A percentile compares a stretch with the other conserved stretches of the same genome.
phyloP scores from a whole-genome alignment of 139 green algal species.

The Chlamydomonas incerta region DNA sequence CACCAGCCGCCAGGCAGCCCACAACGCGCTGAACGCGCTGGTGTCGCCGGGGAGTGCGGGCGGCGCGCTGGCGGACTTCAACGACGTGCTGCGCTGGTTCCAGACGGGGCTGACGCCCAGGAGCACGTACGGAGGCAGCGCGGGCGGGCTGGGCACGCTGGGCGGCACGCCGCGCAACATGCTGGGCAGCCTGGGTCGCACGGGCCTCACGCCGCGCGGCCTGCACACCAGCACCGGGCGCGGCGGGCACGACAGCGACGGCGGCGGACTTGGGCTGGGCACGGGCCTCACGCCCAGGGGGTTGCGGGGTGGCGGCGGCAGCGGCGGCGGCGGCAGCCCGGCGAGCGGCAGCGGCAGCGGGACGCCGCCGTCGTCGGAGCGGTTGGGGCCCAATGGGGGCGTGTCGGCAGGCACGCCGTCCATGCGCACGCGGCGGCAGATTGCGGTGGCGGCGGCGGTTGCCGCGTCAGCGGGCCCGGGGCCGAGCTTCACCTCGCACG shows the following conservation, averaged over 20 bases:
- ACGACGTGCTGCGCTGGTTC: conserved; percentile 45
- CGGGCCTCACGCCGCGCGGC: conserved; percentile 11
- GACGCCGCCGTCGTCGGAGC: not conserved
- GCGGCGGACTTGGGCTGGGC: not conserved
- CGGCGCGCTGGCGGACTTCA: conserved; percentile 12
- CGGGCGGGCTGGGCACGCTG: not conserved
- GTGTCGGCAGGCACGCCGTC: not conserved
- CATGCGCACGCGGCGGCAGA: conserved; percentile 3
- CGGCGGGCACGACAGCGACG: not conserved
- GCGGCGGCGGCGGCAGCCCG: not conserved
- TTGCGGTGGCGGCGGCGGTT: conserved; percentile 6
- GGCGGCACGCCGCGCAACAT: not conserved
- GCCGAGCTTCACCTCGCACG: not conserved
- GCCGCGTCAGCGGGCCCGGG: not conserved
- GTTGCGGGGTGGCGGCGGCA: not conserved
- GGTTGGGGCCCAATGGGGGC: not conserved
- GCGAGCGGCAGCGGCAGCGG: not conserved
- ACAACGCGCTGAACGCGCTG: conserved; percentile 26
- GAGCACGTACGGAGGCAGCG: not conserved
- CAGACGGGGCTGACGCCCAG: conserved; percentile 30
- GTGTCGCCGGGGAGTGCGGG: not conserved
- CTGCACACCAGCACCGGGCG: not conserved
- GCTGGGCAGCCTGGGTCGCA: not conserved
- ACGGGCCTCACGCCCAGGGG: conserved; percentile 12
- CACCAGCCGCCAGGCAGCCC: conserved; percentile 30